Conservation (phyloP, 1,284 basidiomycete species). For the Cryptococcus jaspeensis region DNA sequence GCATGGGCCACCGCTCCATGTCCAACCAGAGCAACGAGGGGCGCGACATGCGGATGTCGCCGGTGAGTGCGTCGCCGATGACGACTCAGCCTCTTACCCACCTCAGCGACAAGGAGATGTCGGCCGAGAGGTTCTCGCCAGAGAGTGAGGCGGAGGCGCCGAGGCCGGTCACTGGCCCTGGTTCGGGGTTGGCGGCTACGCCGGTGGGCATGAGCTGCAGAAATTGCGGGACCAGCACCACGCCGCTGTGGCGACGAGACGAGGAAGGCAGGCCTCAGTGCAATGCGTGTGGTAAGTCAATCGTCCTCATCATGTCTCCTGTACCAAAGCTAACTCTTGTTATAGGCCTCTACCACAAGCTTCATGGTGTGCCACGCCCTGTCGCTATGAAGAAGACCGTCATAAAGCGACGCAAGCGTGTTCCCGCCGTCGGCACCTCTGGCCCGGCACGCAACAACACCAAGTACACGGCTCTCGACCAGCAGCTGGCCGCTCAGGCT, state of each 20-base stretch:
- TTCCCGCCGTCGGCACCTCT: slow-evolving; percentile 64
- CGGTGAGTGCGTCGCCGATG: not conserved
- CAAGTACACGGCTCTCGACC: slow-evolving; percentile 8
- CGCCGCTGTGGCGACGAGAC: slow-evolving; percentile 88
- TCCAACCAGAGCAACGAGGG: slow-evolving; percentile 23
- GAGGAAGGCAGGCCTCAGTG: slow-evolving; percentile 74
- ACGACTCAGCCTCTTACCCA: slow-evolving; percentile 15
- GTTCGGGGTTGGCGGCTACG: slow-evolving; percentile 51
- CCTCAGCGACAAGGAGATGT: slow-evolving; percentile 14
- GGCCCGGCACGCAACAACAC: not conserved
- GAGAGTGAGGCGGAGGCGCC: slow-evolving; percentile 19
- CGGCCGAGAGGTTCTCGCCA: slow-evolving; percentile 18
- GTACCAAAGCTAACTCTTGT: slow-evolving; percentile 25
- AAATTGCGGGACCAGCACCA: slow-evolving; percentile 91
- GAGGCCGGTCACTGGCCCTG: slow-evolving; percentile 14
- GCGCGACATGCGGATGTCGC: not conserved
- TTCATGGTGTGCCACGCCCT: slow-evolving; percentile 93
- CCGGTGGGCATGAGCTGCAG: slow-evolving; percentile 80
- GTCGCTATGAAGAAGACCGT: slow-evolving; percentile 99
- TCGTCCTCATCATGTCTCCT: slow-evolving; percentile 33
- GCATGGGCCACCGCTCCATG: slow-evolving; percentile 15
- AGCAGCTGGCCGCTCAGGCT: not conserved
- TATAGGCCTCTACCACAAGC: slow-evolving; percentile 91
- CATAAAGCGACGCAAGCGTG: slow-evolving; percentile 95
- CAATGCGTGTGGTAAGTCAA: slow-evolving; percentile 83